A percentile compares a stretch with the other conserved stretches of the same genome.
phyloP scores from a whole-genome alignment of 2,329 filamentous ascomycete genomes.

The Fusarium oxysporum region DNA sequence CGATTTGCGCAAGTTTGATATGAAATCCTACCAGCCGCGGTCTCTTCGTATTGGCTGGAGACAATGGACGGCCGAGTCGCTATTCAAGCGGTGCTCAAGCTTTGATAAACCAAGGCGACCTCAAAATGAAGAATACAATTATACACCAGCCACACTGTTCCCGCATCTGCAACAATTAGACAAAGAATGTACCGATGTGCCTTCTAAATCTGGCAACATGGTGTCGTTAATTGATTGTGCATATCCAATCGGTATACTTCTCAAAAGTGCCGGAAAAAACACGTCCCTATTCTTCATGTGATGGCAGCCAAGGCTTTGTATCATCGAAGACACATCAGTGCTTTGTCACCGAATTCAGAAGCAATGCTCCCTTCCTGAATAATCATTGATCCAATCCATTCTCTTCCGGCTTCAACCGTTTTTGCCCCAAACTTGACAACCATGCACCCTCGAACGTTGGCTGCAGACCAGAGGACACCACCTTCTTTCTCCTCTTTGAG shows the following conservation, averaged over 20 bases:
- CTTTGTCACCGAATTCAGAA: conserved; percentile 80
- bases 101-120: conserved; percentile 6
- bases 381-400: conserved; percentile 84
- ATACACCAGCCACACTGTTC: neutral
- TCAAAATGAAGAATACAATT: neutral
- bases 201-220: neutral
- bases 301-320: neutral
- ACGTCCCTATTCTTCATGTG: neutral
- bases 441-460: conserved; percentile 82
- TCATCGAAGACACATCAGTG: conserved; percentile 78
- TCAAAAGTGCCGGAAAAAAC: neutral
- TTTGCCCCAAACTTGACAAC: conserved; percentile 91
- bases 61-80: neutral
- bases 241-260: neutral
- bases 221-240: neutral
- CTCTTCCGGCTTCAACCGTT: conserved; percentile 82
- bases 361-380: conserved; percentile 78
- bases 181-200: neutral
- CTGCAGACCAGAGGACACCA: conserved; percentile 83
- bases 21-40: neutral
- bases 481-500: conserved; percentile 68
- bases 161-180: neutral
- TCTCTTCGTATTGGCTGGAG: neutral
- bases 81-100: conserved; percentile 8
- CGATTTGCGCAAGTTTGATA: neutral